Base-by-base conservation (phyloP, 78 protist genomes). In the Thecamonas trahens region DNA sequence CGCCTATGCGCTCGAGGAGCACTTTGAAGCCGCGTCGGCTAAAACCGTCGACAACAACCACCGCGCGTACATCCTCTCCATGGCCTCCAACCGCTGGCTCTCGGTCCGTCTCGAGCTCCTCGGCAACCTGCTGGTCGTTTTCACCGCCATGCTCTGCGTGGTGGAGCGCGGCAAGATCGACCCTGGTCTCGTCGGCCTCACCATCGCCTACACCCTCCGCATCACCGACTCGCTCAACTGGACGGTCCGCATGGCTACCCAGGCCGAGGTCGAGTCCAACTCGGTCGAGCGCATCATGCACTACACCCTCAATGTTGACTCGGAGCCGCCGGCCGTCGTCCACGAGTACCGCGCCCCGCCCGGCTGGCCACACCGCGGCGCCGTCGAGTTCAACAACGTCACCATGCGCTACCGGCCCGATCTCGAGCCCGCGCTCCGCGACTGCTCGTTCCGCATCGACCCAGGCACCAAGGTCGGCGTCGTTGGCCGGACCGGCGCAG, bases 401-500 rank as follows among this genome's bases (percentile, higher is more conserved):
- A 68, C 73, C 76, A 3, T 91, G 44, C 49, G 76, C 5, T 91
- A 95, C 71, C 61, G 95, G 4, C 77, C 62, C 2, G 88, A 74
- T 0, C 52, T 74, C 11, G 52, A 37, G 20, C 65, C 35, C 2
- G 71, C 28, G 22, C 82, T 78, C 31, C 60, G n/a, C 47, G 47
- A 42, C 58, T 20, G 83, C 47, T 1, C 18, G 13, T 18, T 79
- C 50, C 32, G 0, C 44, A 47, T 88, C 8, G 38, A 47, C 6
- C 49, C 76, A 11, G 73, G 82, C 18, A 77, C 71, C 75, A 85
- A 74, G 78, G 50, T 89, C n/a, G 96, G 93, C 53, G 55, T 42
- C 22, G 47, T 11, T 8, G 95, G 95, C 34, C 55, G 96, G 14
- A 91, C 96, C 8, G 91, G 91, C 62, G 76, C 86, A 13, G 93